A percentile compares a stretch with the other conserved stretches of the same genome.
These are phyloP conservation scores for Breviolum minutum DNA, from an alignment of 73 alveolate species.

Conservation along the genomic window DNA sequence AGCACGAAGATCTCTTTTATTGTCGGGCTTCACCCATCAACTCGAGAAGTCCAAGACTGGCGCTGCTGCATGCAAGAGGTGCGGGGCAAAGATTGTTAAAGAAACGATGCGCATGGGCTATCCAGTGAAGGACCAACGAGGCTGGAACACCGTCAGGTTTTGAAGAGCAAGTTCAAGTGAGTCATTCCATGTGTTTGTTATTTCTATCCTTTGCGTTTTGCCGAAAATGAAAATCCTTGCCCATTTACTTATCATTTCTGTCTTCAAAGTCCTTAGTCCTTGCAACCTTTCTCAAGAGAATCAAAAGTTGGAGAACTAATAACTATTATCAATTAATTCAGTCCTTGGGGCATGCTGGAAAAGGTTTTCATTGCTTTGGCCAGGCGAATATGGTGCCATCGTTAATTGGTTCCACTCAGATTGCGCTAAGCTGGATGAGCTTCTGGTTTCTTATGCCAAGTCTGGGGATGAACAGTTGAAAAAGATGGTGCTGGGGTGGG, in stretches of 20 bases:
- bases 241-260: background rate
- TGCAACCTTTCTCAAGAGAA: too few species aligned
- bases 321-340: too few species aligned
- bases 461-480: conserved; percentile 12
- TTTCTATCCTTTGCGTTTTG: background rate
- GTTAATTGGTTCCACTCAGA: conserved; percentile 55
- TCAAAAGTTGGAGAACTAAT: too few species aligned
- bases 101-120: conserved; percentile 34
- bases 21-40: conserved; percentile 73
- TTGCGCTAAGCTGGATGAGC: conserved; percentile 42
- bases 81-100: conserved; percentile 78
- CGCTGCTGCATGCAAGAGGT: conserved; percentile 57
- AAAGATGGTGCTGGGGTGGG: conserved; percentile 34
- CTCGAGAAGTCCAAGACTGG: conserved; percentile 74
- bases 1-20: background rate
- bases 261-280: too few species aligned
- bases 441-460: conserved; percentile 44
- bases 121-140: conserved; percentile 87
- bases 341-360: too few species aligned
- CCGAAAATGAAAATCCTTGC: background rate
- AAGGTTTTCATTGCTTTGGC: background rate
- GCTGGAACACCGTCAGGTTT: background rate
- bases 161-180: background rate
- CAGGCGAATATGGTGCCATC: conserved; percentile 79
- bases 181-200: too few species aligned